Percentiles rank a stretch among this genome's conserved stretches.
Conservation (phyloP, 202 grass and related monocot genomes). For the Bolboschoenoplectus hybrid region DNA sequence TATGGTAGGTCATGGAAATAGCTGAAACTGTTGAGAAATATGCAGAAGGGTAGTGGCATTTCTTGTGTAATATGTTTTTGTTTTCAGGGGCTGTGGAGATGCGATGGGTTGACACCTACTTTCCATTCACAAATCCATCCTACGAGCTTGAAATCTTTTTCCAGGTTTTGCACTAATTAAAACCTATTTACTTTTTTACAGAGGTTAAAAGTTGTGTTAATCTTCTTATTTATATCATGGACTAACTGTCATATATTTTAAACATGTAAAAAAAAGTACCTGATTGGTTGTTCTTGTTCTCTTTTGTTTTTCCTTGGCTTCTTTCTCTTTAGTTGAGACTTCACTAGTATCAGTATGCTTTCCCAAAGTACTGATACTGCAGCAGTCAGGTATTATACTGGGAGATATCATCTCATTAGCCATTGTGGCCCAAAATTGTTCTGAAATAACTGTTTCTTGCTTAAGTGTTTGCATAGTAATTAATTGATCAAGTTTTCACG, state of each 20-base stretch:
- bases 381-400: neutral
- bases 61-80: constrained; percentile 1
- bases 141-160: constrained; percentile 99
- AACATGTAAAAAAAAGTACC: neutral
- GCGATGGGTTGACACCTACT: constrained; percentile 99
- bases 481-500: neutral
- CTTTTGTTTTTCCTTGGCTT: neutral
- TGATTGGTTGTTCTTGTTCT: constrained; percentile 27
- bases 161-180: constrained; percentile 54
- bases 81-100: constrained; percentile 90
- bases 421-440: neutral
- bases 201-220: constrained; percentile 6
- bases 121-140: constrained; percentile 96
- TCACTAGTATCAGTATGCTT: neutral
- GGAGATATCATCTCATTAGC: neutral
- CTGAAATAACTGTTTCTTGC: neutral
- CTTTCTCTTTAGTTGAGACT: neutral
- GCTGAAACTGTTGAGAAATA: neutral
- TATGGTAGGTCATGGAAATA: neutral
- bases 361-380: neutral
- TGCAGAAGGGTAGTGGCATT: neutral
- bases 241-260: neutral
- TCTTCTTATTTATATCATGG: neutral
- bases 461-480: neutral
- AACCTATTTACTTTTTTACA: neutral